Conservation (phyloP, 345 rosid species). For the Reutealis trisperma region DNA sequence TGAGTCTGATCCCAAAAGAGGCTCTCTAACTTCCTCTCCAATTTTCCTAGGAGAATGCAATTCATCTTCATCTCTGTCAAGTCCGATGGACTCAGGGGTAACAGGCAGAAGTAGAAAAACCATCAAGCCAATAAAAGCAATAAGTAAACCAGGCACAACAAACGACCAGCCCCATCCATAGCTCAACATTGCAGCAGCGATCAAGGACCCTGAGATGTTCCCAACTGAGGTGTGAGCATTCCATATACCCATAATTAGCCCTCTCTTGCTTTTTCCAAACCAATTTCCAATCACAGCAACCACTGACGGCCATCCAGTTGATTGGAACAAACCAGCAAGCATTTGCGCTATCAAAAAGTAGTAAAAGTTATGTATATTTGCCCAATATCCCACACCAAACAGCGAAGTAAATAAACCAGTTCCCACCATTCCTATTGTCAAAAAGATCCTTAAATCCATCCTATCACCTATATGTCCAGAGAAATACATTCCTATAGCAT, state of each 20-base stretch:
- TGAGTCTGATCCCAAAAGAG: slow-evolving; percentile 48
- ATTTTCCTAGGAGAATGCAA: slow-evolving; percentile 49
- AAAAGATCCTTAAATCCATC: slow-evolving; percentile 71
- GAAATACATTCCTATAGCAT: slow-evolving; percentile 85
- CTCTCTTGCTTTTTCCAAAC: slow-evolving; percentile 93
- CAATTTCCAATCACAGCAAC: slow-evolving; percentile 95
- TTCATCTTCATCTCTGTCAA: slow-evolving; percentile 51
- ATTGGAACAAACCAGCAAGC: slow-evolving; percentile 82
- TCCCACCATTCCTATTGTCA: slow-evolving; percentile 86
- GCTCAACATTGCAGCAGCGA: slow-evolving; percentile 68
- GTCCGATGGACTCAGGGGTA: slow-evolving; percentile 72
- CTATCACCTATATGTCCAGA: slow-evolving; percentile 95
- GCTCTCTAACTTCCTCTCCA: slow-evolving; percentile 45
- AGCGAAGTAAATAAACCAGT: slow-evolving; percentile 79
- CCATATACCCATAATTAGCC: slow-evolving; percentile 95
- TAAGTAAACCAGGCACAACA: slow-evolving; percentile 71
- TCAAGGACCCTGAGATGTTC: slow-evolving; percentile 78
- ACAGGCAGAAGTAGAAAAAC: slow-evolving; percentile 76
- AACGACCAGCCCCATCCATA: slow-evolving; percentile 99
- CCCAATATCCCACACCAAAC: slow-evolving; percentile 86
- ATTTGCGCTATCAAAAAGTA: slow-evolving; percentile 70
- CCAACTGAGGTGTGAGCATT: slow-evolving; percentile 96
- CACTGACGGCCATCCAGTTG: slow-evolving; percentile 98
- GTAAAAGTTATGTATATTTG: slow-evolving; percentile 65
- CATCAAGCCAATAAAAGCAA: slow-evolving; percentile 54